Base-by-base conservation (phyloP, 139 green algal species). In the Closterium sp. region DNA sequence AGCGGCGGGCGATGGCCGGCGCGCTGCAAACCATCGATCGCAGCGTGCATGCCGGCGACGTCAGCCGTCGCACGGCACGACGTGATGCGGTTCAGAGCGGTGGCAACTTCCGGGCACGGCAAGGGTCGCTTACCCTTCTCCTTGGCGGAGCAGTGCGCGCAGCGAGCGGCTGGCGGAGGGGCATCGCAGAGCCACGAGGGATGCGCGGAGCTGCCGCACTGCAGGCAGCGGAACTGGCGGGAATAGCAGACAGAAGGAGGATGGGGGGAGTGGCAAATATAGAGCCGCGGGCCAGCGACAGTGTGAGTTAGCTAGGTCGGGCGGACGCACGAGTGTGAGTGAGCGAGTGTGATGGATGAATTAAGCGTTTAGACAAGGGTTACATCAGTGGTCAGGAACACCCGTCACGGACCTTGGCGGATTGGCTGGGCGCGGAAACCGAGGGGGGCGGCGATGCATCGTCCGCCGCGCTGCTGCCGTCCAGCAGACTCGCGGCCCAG, bases 191-290 rank as follows among this genome's bases (percentile, higher is more conserved):
- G 85, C 85, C 85, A 87, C 28, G 85, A 87, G n/a, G 85, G 28
- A 87, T 87, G 85, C 85, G n/a, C 28, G 28, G 85, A 30, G 85
- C 85, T 87, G 85, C 21, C 85, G 85, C 85, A 87, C 85, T 87
- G 85, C 28, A 30, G 1, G 85, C 85, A 87, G 85, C 85, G 62
- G 62, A 79, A 79, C 62, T 79, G 62, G 17, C 17, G 62, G 62
- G 62, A 24, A 79, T 50, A 50, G 62, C 17, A 79, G 19, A 24
- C 62, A 24, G 9, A 79, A 24, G 62, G 62, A 13, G 17, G 19
- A 79, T 22, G 62, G 62, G 17, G 62, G 62, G 19, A 79, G 10
- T 79, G 62, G 62, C 3, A 13, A 13, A 79, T 27, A 79, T 3
- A 79, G 62, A 13, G 13, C 38, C 38, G 11, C 13, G 38, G 38